Base-by-base conservation (phyloP, 2,329 filamentous ascomycete genomes). In the Pseudogymnoascus sp. region DNA sequence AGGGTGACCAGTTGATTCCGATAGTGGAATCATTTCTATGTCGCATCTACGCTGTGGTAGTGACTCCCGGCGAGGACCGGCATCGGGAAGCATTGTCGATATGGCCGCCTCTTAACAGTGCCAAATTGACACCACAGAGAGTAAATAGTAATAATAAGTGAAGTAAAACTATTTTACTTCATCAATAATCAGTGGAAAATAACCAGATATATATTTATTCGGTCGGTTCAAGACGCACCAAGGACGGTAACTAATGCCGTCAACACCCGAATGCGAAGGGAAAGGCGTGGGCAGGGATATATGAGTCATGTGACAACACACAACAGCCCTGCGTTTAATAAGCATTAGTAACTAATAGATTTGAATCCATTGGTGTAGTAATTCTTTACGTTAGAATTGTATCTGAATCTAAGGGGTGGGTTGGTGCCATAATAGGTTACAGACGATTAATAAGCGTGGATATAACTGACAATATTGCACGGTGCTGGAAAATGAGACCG, bases 281-380 rank as follows among this genome's bases (percentile, higher is more conserved):
- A 33, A 14, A 3, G 8, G 25, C n/a, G 43, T 6, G 5, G 11
- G 28, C 28, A 33, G 25, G 47, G 47, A 33, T 33, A 53, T 53
- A 33, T 53, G 47, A 53, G 47, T 53, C 47, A 53, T 53, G 47
- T 53, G 47, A 53, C 47, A 53, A 33, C 43, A 53, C 28, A 18
- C 2, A 11, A 33, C 18, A n/a, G 7, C n/a, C 5, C n/a, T 12
- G 2, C 25, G 28, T 18, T 25, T 33, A 53, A 7, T n/a, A 14
- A 7, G 9, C 14, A 53, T 33, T 30, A 3, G 11, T 50, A 12
- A 30, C 20, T 53, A 18, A 53, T 33, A 7, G 2, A 18, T 33
- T 33, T 53, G n/a, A 12, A 33, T 33, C 6, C 5, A n/a, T 33
- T 4, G 28, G 18, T 53, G 18, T 33, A 53, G n/a, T 33, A 6